Conservation (phyloP, 129 eudicot species). For the Flaveria robusta region DNA sequence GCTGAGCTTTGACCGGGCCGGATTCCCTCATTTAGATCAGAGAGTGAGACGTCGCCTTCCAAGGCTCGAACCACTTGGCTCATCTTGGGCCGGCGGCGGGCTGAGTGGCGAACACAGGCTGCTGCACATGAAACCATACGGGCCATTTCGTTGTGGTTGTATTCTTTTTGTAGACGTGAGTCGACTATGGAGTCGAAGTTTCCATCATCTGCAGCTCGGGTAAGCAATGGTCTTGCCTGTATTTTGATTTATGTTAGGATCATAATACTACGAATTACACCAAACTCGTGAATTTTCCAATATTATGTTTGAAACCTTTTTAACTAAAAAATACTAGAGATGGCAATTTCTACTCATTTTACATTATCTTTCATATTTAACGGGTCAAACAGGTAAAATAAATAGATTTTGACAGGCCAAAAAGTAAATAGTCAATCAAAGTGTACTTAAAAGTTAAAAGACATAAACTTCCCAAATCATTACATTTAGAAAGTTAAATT, state of each 20-base stretch:
- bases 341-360: too few relatives aligned
- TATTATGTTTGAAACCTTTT: slow-evolving; percentile 18
- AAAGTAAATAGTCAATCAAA: too few relatives aligned
- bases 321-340: neutral
- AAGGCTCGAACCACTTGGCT: slow-evolving; percentile 96
- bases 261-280: neutral
- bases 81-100: slow-evolving; percentile 90
- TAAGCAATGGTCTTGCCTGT: slow-evolving; percentile 93
- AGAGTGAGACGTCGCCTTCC: slow-evolving; percentile 87
- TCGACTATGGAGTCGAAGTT: slow-evolving; percentile 72
- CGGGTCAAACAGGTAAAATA: neutral
- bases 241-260: slow-evolving; percentile 19
- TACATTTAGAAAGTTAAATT: too few relatives aligned
- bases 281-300: neutral
- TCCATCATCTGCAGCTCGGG: slow-evolving; percentile 83
- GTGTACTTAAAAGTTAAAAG: too few relatives aligned
- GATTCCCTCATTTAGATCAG: slow-evolving; percentile 85
- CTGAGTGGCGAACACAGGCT: slow-evolving; percentile 95
- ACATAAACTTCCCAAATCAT: too few relatives aligned
- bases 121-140: slow-evolving; percentile 98
- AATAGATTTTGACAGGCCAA: too few relatives aligned
- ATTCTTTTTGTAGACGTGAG: slow-evolving; percentile 51
- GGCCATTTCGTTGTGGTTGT: slow-evolving; percentile 72
- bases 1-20: slow-evolving; percentile 70
- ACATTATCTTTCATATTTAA: neutral